A percentile compares a stretch with the other conserved stretches of the same genome.
Conservation (phyloP, 169 alveolate species). For the Cryptosporidium viatorum region DNA sequence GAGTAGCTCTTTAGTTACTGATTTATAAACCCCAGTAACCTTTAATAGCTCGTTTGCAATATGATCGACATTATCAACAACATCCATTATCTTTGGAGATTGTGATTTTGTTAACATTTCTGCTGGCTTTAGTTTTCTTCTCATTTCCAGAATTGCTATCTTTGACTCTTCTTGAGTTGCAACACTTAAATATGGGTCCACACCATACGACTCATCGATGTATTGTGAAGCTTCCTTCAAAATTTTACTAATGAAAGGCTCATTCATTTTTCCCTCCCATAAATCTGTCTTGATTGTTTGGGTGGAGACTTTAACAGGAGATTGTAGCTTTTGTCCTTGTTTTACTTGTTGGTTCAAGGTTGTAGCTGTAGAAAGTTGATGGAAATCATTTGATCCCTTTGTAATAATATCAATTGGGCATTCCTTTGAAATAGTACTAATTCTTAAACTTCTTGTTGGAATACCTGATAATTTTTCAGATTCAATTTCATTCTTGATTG, state of each 20-base stretch:
- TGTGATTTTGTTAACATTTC: slow-evolving; percentile 84
- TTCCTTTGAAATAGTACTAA: slow-evolving; percentile 78
- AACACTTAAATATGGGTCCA: slow-evolving; percentile 84
- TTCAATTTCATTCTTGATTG: slow-evolving; percentile 85
- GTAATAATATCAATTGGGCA: slow-evolving; percentile 77
- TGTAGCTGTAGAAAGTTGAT: slow-evolving; percentile 26
- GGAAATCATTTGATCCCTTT: slow-evolving; percentile 19
- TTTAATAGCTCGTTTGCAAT: slow-evolving; percentile 78
- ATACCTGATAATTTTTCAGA: slow-evolving; percentile 83
- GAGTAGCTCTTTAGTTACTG: slow-evolving; percentile 83
- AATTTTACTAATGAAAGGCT: slow-evolving; percentile 49
- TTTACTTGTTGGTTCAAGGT: slow-evolving; percentile 5
- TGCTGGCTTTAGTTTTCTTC: slow-evolving; percentile 87
- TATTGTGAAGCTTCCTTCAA: slow-evolving; percentile 44
- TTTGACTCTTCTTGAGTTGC: slow-evolving; percentile 87
- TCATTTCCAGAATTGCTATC: slow-evolving; percentile 83
- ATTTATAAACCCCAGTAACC: slow-evolving; percentile 78
- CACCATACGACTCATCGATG: slow-evolving; percentile 89
- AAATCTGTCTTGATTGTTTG: slow-evolving; percentile 27
- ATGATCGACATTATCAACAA: slow-evolving; percentile 80
- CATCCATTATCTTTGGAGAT: slow-evolving; percentile 80
- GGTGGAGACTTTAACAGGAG: background rate
- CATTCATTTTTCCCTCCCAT: slow-evolving; percentile 12
- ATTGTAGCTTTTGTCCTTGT: slow-evolving; percentile 8
- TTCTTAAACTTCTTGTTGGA: slow-evolving; percentile 79